Base-by-base conservation (phyloP, 768 basidiomycete species). In the Boletellus ananas region DNA sequence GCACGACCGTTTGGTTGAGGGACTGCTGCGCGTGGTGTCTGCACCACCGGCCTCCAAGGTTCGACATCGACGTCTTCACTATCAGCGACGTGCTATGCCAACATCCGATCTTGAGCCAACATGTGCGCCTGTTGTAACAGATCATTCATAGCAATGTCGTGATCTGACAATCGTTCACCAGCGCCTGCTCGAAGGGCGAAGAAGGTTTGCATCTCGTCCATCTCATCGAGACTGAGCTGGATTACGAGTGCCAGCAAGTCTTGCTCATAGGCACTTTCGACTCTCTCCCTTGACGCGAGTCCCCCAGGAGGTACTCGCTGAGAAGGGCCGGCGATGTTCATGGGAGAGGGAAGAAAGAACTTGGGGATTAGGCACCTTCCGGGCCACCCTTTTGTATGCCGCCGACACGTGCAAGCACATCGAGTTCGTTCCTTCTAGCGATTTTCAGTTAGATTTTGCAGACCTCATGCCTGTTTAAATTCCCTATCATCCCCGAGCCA, bases 251-350 rank as follows among this genome's bases (percentile, higher is more conserved):
- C 52, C 4, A 50, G 14, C 27, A 68, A 33, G 48, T 68, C 67
- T 0, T 55, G 54, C 29, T 67, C 67, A 18, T 67, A 62, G 35
- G 57, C 46, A 45, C 56, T 64, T 58, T 50, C 55, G 39, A 53
- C 51, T 46, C 55, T 54, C 44, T 39, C 47, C 45, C 51, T 45
- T 27, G 16, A 31, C 18, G 40, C 36, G 16, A 34, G 31, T 31
- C 34, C 17, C 21, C 49, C 49, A 9, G 36, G 6, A 7, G 58
- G 29, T 13, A 20, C 50, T 21, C 53, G 45, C 18, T 36, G 54
- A 20, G 66, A 66, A 36, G 64, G 64, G 34, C 66, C 64, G 21
- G 64, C 60, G 38, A 57, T 21, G 36, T 52, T 61, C 63, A 66
- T 66, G 57, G 53, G 35, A 43, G 47, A 47, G 49, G 45, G 54